Base-by-base conservation (phyloP, 2,329 filamentous ascomycete genomes). In the Fragosphaeria purpurea region DNA sequence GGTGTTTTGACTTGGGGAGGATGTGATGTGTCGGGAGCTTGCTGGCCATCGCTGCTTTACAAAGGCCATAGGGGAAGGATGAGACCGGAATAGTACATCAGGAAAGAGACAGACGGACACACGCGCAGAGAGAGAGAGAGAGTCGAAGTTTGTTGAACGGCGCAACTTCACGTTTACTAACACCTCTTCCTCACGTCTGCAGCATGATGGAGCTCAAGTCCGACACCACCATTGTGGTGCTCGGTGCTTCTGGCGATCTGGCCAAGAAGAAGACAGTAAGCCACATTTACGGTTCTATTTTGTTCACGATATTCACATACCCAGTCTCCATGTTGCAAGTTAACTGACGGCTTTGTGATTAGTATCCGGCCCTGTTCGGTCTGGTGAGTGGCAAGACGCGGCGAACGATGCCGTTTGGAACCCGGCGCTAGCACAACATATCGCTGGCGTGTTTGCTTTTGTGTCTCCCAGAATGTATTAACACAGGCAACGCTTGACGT, bases 191-290 rank as follows among this genome's bases (percentile, higher is more conserved):
- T 30, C 13, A 30, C 5, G 1, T 44, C 10, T 41, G 5, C 68
- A 95, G 88, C 66, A 83, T 81, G 63, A 78, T 94, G 71, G 93
- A 98, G 81, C 84, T 98, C 65, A 98, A 96, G 79, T 88, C 97
- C 66, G 94, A 98, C 79, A 98, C 93, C 58, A 81, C 90, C 66
- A 94, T 98, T 63, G 80, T 98, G 63, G 93, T 98, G 62, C 83
- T 98, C 60, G 93, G 93, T 64, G 93, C 93, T 58, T 98, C 93
- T 48, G 93, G 93, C 63, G 93, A 98, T 77, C 75, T 98, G 60
- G 93, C 93, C 47, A 98, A 98, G 80, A 98, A 98, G 85, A 98
- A 98, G 84, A 98, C 93, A 44, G 89, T 95, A 72, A 47, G 53
- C 47, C 53, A 41, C 50, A 48, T 51, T 41, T 8, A 31, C 32